A percentile compares a stretch with the other conserved stretches of the same genome.
phyloP scores from a whole-genome alignment of 768 basidiomycete genomes.

The Suillus americanus region DNA sequence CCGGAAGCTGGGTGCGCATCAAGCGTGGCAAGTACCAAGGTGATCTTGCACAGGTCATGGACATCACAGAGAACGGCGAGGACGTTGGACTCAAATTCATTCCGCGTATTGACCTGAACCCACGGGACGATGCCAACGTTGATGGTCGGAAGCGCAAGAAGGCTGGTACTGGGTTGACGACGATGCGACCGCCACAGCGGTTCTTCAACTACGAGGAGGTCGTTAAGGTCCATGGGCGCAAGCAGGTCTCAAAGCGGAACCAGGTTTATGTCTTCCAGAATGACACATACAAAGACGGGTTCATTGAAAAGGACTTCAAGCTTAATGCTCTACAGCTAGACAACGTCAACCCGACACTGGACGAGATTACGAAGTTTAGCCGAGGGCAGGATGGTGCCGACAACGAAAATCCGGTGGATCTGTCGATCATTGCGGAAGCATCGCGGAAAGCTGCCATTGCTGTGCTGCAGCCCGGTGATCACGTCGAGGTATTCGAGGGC shows the following conservation, averaged over 20 bases:
- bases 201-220: slow-evolving; percentile 96
- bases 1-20: slow-evolving; percentile 94
- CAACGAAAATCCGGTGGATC: slow-evolving; percentile 71
- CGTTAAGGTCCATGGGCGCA: slow-evolving; percentile 78
- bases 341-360: slow-evolving; percentile 91
- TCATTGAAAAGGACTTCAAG: slow-evolving; percentile 95
- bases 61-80: slow-evolving; percentile 90
- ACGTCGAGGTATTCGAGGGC: slow-evolving; percentile 96
- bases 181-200: slow-evolving; percentile 85
- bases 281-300: slow-evolving; percentile 93
- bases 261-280: slow-evolving; percentile 84
- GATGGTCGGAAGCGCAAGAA: slow-evolving; percentile 83
- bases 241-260: slow-evolving; percentile 71
- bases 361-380: slow-evolving; percentile 92
- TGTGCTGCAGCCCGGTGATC: slow-evolving; percentile 96
- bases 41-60: slow-evolving; percentile 94
- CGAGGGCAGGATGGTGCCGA: slow-evolving; percentile 71
- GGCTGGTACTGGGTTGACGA: slow-evolving; percentile 41
- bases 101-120: slow-evolving; percentile 96
- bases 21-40: slow-evolving; percentile 91
- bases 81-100: slow-evolving; percentile 91
- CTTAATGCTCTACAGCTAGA: slow-evolving; percentile 75
- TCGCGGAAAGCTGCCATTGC: slow-evolving; percentile 89
- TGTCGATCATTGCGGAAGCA: slow-evolving; percentile 90
- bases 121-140: slow-evolving; percentile 72